These are phyloP conservation scores for Pyrenochaeta sp. DNA, from an alignment of 2,329 filamentous ascomycete genomes.

Conservation along the genomic window DNA sequence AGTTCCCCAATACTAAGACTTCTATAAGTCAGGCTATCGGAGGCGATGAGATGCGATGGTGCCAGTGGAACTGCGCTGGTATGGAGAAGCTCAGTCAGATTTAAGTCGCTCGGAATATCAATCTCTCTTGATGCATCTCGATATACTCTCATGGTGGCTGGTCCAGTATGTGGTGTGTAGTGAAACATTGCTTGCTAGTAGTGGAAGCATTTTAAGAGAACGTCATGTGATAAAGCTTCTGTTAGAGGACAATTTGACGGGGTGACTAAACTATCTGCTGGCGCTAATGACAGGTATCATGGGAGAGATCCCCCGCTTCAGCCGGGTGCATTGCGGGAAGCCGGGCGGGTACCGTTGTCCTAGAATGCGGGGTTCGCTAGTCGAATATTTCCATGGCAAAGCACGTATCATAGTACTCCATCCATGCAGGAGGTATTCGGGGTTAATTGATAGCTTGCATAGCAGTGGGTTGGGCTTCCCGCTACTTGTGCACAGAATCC, in stretches of 20 bases:
- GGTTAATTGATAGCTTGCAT: too few species aligned
- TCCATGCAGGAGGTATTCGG: too few species aligned
- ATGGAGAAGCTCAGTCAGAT: constrained; percentile 56
- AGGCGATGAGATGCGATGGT: constrained; percentile 53
- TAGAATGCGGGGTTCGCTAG: neutral
- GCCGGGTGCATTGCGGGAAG: neutral
- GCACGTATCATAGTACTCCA: too few species aligned
- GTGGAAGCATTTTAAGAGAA: too few species aligned
- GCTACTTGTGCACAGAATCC: too few species aligned
- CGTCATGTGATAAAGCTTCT: too few species aligned
- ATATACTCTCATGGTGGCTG: constrained; percentile 23
- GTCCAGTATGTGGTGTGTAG: neutral
- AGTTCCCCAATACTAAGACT: constrained; percentile 56
- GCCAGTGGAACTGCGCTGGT: constrained; percentile 44
- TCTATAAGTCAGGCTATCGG: constrained; percentile 56
- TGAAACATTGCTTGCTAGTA: neutral
- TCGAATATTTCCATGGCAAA: neutral
- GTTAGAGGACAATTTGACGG: too few species aligned
- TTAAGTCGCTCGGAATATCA: constrained; percentile 49
- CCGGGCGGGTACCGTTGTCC: neutral
- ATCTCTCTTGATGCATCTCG: constrained; percentile 7
- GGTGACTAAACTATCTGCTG: too few species aligned
- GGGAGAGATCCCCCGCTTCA: too few species aligned
- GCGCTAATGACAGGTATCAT: neutral
- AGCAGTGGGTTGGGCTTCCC: too few species aligned